Evolutionary conservation across 2,329 filamentous ascomycete species (phyloP), one percentile per base, ranked within the genome.

Genomic region (Penicillium sp.): DNA sequence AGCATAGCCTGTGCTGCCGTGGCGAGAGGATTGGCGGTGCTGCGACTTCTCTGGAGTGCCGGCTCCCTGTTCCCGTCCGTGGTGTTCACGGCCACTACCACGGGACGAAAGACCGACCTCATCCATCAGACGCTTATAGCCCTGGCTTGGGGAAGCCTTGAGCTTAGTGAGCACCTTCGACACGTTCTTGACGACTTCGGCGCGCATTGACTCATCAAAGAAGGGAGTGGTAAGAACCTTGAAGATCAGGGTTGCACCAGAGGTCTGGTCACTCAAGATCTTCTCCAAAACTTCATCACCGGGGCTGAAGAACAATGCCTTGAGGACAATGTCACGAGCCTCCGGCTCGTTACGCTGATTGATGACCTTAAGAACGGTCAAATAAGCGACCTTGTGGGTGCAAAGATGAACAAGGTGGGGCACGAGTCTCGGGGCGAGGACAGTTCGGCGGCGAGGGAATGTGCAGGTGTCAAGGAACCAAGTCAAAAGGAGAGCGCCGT

Each of bases 381-480:
- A 81, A 69, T 97, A 97, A 0, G 94, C 94, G 52, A 99, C 93
- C 81, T 97, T 97, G 81, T 99, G 94, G 0, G 94, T 97, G 81
- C 94, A 97, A 6, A 99, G 83, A 70, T 97, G 91, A 22, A 97
- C 92, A 31, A 99, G 81, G 70, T 96, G 92, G 39, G 94, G 92
- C 14, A 97, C 91, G 22, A 99, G 85, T 64, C 92, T 87, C 18
- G 94, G 94, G 43, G 94, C 92, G 52, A 99, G 82, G 27, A 97
- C 92, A 22, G 91, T 95, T 55, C 94, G 89, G 61, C 94, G 89
- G 64, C 89, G 86, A 34, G 93, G 92, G 79, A 97, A 96, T 13
- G 90, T 97, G 82, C 94, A 99, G 1, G 94, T 97, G 71, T 99
- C 94, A 52, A 99, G 81, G 81, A 97, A 95, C 94, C 94, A 99